Percentiles rank a stretch among this genome's conserved stretches.
Evolutionary conservation across 495 filamentous ascomycete species (phyloP).

Genomic region (Cudoniella acicularis): DNA sequence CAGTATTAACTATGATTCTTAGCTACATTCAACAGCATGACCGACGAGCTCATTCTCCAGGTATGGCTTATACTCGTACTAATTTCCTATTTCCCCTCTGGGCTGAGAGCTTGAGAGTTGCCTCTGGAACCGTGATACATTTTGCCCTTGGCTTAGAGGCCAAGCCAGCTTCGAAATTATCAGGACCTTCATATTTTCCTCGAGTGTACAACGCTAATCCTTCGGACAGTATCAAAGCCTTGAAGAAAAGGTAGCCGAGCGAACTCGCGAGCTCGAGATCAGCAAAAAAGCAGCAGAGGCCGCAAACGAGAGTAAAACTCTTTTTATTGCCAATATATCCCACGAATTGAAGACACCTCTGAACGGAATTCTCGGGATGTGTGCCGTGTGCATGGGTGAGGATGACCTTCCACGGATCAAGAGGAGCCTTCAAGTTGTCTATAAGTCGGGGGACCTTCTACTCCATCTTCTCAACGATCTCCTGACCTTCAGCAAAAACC

Average conservation of each 20-base stretch:
- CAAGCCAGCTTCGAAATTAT: too few relatives aligned
- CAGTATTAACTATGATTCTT: constrained; percentile 4
- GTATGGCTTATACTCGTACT: too few relatives aligned
- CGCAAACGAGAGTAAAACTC: constrained; percentile 89
- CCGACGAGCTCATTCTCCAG: constrained; percentile 83
- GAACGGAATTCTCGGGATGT: constrained; percentile 93
- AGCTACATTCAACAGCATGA: constrained; percentile 88
- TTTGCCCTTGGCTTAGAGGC: too few relatives aligned
- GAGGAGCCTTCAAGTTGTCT: constrained; percentile 77
- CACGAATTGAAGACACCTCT: constrained; percentile 91
- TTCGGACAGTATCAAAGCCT: constrained; percentile 73
- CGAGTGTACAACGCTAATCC: too few relatives aligned
- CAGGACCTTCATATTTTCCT: too few relatives aligned
- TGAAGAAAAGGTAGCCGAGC: constrained; percentile 78
- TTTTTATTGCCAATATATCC: constrained; percentile 95
- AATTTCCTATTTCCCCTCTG: too few relatives aligned
- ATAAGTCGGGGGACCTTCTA: constrained; percentile 85
- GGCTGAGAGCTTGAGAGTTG: too few relatives aligned
- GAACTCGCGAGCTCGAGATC: constrained; percentile 79
- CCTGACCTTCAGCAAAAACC: constrained; percentile 89
- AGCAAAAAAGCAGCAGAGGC: constrained; percentile 89
- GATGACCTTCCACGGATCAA: constrained; percentile 72
- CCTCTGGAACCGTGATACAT: too few relatives aligned
- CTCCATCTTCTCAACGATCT: constrained; percentile 87
- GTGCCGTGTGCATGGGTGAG: constrained; percentile 79